Evolutionary conservation across 495 filamentous ascomycete species (phyloP), one percentile per base, ranked within the genome.

Genomic region (Aspergillus avenaceus): DNA sequence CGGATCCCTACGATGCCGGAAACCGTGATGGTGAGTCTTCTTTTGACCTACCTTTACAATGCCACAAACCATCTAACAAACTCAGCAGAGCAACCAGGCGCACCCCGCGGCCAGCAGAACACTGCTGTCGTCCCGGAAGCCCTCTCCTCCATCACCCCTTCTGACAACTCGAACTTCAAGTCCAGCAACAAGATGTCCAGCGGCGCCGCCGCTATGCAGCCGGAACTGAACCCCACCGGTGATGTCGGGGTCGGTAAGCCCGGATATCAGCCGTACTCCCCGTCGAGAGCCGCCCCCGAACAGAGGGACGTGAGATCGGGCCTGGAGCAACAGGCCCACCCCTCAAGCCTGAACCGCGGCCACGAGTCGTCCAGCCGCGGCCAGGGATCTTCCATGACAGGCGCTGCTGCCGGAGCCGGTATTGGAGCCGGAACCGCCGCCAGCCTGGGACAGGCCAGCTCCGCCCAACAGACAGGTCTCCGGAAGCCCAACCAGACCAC

Each of bases 1-100:
- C 58, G 14, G 70, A 76, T 47, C 73, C 73, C 5, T 76, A 73
- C 34, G 71, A 75, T 50, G 69, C 60, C 28, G 72, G 71, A 24
- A 74, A 73, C 49, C 67, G 66, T 22, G 64, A 72, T 16, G 68
- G 70, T 70, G 63, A 56, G 60, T 66, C 28, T 32, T 26, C 26
- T 23, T 44, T 11, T 19, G 16, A 25, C 21, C 5, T 0, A 18
- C 27, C 11, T 22, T 25, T 22, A 22, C 8, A 0, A 16, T 28
- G 13, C 8, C 1, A 22, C 22, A 16, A 18, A 7, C 13, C 16
- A 43, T 16, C 23, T 43, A 19, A 43, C 41, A 27, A 27, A 41
- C 32, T 18, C 5, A 38, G 11, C 45, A 72, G 69, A 69, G 26
- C 69, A 72, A 68, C 65, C 61, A 13, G 61, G 59, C 26, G 62